Evolutionary conservation across 805 yeast species (phyloP).

Genomic region (Saccharomycopsis schoenii): DNA sequence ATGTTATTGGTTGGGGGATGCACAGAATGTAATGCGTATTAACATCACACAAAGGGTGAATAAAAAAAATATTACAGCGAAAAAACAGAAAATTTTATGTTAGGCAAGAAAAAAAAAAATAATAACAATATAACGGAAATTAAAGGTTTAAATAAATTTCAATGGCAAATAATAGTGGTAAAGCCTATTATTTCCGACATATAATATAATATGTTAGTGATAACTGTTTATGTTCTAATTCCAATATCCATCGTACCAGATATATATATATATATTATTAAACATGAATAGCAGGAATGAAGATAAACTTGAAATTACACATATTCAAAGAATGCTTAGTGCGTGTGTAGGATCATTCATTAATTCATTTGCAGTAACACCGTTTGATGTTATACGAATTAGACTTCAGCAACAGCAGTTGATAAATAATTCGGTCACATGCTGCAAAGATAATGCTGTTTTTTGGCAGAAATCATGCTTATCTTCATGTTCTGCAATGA

Average conservation of each 20-base stretch:
- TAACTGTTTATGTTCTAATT: too few species aligned
- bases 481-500: slow-evolving; percentile 20
- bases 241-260: too few species aligned
- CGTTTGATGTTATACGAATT: slow-evolving; percentile 72
- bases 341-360: slow-evolving; percentile 69
- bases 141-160: neutral
- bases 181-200: neutral
- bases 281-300: neutral
- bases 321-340: slow-evolving; percentile 56
- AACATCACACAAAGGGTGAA: too few species aligned
- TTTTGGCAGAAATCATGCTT: slow-evolving; percentile 18
- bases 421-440: slow-evolving; percentile 28
- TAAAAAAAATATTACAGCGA: too few species aligned
- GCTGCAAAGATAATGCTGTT: slow-evolving; percentile 27
- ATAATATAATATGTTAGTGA: too few species aligned
- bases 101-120: too few species aligned
- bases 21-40: too few species aligned
- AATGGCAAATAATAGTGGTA: neutral
- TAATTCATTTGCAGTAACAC: slow-evolving; percentile 67
- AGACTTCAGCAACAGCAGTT: slow-evolving; percentile 67
- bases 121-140: too few species aligned
- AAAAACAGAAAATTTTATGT: too few species aligned
- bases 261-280: neutral
- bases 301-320: slow-evolving; percentile 6
- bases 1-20: too few species aligned